Conservation (phyloP, 257 asterid genomes). For the Marsdenia floribunda region DNA sequence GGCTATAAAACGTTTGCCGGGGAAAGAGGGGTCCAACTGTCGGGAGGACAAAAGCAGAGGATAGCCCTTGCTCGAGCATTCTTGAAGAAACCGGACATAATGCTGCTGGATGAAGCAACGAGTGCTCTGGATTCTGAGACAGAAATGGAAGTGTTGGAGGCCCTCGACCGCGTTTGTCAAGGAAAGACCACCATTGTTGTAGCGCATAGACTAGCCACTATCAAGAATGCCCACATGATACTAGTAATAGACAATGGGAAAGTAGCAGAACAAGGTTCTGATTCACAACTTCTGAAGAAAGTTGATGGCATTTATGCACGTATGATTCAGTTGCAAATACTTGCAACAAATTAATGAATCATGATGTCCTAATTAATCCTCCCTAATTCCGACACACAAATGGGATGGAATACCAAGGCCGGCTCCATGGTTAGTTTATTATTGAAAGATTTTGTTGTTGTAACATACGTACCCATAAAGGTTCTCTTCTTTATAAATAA, state of each 20-base stretch:
- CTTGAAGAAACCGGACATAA: slow-evolving; percentile 55
- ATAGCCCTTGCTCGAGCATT: slow-evolving; percentile 79
- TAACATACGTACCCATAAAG: too few relatives aligned
- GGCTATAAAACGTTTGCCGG: slow-evolving; percentile 61
- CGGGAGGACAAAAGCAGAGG: slow-evolving; percentile 87
- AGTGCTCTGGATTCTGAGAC: slow-evolving; percentile 82
- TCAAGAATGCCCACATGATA: slow-evolving; percentile 64
- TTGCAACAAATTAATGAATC: slow-evolving; percentile 15
- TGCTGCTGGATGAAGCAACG: slow-evolving; percentile 80
- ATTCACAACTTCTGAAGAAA: slow-evolving; percentile 61
- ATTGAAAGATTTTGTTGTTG: too few relatives aligned
- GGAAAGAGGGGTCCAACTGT: slow-evolving; percentile 76
- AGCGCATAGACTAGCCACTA: slow-evolving; percentile 67
- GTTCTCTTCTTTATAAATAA: too few relatives aligned
- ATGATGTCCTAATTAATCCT: too few relatives aligned
- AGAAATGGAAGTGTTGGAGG: slow-evolving; percentile 57
- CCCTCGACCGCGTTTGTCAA: slow-evolving; percentile 59
- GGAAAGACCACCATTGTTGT: slow-evolving; percentile 78
- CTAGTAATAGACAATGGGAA: slow-evolving; percentile 83
- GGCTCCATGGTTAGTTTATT: too few relatives aligned
- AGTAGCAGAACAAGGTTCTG: slow-evolving; percentile 84
- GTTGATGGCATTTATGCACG: slow-evolving; percentile 72
- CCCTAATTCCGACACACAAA: too few relatives aligned
- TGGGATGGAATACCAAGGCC: too few relatives aligned
- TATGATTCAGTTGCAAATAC: slow-evolving; percentile 73